phyloP scores from a whole-genome alignment of 2,329 filamentous ascomycete genomes.

The Helotiales sp. region DNA sequence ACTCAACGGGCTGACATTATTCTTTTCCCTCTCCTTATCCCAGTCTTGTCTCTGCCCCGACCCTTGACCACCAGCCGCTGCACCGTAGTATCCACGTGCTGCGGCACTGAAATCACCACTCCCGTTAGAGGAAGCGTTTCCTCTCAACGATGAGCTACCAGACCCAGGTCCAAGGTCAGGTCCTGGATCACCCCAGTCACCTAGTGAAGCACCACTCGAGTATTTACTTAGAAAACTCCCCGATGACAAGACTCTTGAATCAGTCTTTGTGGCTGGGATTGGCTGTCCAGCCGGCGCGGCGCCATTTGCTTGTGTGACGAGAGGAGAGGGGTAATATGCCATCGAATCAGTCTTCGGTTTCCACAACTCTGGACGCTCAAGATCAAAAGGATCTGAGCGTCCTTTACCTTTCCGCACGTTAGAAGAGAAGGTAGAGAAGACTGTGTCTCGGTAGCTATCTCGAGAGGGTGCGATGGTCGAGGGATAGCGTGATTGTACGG shows the following conservation, averaged over 20 bases:
- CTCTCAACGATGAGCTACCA: conserved; percentile 19
- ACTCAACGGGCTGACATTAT: conserved; percentile 24
- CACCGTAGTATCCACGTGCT: not conserved
- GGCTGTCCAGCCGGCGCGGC: too few species aligned
- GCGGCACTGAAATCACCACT: conserved; percentile 13
- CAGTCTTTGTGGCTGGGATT: not conserved
- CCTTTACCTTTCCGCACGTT: conserved; percentile 54
- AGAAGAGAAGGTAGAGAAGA: conserved; percentile 41
- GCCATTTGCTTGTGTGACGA: not conserved
- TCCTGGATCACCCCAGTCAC: conserved; percentile 54
- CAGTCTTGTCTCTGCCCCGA: conserved; percentile 10
- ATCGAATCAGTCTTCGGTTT: conserved; percentile 9
- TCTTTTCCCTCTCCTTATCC: conserved; percentile 12
- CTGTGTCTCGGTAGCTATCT: conserved; percentile 39
- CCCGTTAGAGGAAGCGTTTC: conserved; percentile 17
- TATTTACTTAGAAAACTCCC: conserved; percentile 29
- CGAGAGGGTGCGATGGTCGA: conserved; percentile 32
- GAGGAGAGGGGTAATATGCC: conserved; percentile 3
- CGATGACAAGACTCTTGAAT: conserved; percentile 6
- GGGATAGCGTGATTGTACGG: conserved; percentile 27
- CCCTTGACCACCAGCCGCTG: not conserved
- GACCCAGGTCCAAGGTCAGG: conserved; percentile 50
- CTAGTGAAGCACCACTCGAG: conserved; percentile 25
- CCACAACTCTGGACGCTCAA: conserved; percentile 55
- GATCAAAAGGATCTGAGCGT: conserved; percentile 64